These are phyloP conservation scores for Trichosporon sp. DNA, from an alignment of 1,284 basidiomycete genomes.

Conservation along the genomic window DNA sequence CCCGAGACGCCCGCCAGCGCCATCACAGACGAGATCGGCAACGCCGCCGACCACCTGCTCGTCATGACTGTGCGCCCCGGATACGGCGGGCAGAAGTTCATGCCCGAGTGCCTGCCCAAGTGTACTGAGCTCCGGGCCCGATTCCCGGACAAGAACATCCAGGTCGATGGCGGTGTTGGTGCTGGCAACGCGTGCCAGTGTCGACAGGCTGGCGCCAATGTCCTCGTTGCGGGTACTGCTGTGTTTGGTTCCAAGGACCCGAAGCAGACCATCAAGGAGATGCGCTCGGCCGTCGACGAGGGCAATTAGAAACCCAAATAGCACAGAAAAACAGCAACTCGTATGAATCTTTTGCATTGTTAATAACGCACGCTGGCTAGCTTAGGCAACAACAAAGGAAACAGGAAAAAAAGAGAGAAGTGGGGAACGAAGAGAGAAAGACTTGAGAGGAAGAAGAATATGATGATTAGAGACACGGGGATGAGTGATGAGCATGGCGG, in stretches of 20 bases:
- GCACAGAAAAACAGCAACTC: not conserved
- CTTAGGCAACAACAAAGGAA: constrained; percentile 12
- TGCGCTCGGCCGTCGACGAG: constrained; percentile 72
- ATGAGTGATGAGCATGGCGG: not conserved
- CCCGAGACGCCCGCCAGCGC: constrained; percentile 83
- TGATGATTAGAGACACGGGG: not conserved
- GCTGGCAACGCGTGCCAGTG: constrained; percentile 87
- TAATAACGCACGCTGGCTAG: not conserved
- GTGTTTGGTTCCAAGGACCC: constrained; percentile 84
- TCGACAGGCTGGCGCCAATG: constrained; percentile 92
- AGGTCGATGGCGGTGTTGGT: constrained; percentile 97
- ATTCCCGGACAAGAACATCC: constrained; percentile 84
- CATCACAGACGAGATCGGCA: constrained; percentile 78
- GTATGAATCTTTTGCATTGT: constrained; percentile 18
- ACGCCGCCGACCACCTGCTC: constrained; percentile 85
- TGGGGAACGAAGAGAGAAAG: not conserved
- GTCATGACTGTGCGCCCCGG: constrained; percentile 98
- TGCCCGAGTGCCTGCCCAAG: constrained; percentile 78
- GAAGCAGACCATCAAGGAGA: constrained; percentile 70
- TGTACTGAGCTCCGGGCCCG: constrained; percentile 86
- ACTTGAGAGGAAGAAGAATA: not conserved
- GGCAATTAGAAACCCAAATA: not conserved
- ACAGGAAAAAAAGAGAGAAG: not conserved
- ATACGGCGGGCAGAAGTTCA: constrained; percentile 93
- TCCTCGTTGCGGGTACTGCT: constrained; percentile 97